Base-by-base conservation (phyloP, 2,329 filamentous ascomycete genomes). In the Scedosporium boydii region DNA sequence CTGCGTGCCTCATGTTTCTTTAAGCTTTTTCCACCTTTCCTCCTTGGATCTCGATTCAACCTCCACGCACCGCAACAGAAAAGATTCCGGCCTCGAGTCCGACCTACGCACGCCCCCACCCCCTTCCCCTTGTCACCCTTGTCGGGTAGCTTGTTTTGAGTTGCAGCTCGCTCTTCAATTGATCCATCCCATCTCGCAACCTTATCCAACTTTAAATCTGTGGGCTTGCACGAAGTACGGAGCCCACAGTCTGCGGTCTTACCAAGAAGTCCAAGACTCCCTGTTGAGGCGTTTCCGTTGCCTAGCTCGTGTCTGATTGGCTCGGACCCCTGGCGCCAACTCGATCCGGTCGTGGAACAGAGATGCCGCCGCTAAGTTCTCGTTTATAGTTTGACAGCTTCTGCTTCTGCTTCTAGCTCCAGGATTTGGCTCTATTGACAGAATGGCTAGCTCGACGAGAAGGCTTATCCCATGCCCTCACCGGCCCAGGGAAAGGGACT, bases 121-220 rank as follows among this genome's bases (percentile, higher is more conserved):
- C 27, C 27, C 10, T 23, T 21, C 55, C 34, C 55, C 55, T 55
- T 23, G 18, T 23, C 46, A 51, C 16, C 46, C 46, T 51, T 51
- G 27, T 27, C 55, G 48, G 21, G 48, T 23, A 27, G 51, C 6
- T n/a, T 55, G 51, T 55, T 55, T 55, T 55, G 51, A 55, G 51
- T 55, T 55, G 51, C 55, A 58, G 27, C 55, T 58, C 27, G 27
- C 7, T 10, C 6, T 38, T 41, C 55, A 58, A 38, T 58, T 41
- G 55, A 58, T 58, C 55, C 55, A 27, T 58, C 55, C 55, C 53
- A 56, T 56, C 53, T 56, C 53, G 14, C 27, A 58, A 38, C 55
- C 34, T 23, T 58, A 55, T 23, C 21, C 27, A 58, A 38, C 55
- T 58, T 23, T 58, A 55, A 55, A 55, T 55, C 51, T 23, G 23